Evolutionary conservation across 192 early-diverging fungal species (phyloP), one percentile per base, ranked within the genome.

Genomic region (Podochytrium sp.): DNA sequence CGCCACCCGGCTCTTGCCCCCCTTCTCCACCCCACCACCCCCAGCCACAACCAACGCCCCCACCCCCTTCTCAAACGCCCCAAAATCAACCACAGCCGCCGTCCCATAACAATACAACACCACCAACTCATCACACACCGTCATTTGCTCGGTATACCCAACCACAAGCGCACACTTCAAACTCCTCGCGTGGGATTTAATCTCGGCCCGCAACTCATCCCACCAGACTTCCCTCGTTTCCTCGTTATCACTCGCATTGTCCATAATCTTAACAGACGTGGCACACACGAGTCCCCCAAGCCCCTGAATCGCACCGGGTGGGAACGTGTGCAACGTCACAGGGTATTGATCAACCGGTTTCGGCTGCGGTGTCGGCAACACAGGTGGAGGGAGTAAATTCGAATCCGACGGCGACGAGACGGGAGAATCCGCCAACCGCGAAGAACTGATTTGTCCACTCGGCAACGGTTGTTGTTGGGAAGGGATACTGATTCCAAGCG

Each of bases 121-220:
- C 57, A 77, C 81, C 3, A 93, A 70, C 33, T 93, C 92, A 41
- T 91, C 90, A 53, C 78, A 81, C 49, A 94, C 88, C 18, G 82
- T 84, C 7, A 83, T 79, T 2, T 76, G 77, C 65, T 94, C 93
- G 16, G 83, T 80, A 78, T 94, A 94, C 47, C 93, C 93, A 42
- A 92, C 81, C 30, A 94, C 81, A 57, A 90, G 81, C 33, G 87
- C 79, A 65, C 92, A 94, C n/a, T 86, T 84, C 5, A 93, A 69
- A 0, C 81, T 76, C 56, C 86, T 65, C 14, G 92, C 92, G 68
- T 94, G 93, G 39, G 81, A 79, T 62, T 91, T 91, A 78, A 94
- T 90, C 75, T 94, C 93, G 34, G 92, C 92, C 38, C 93, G 79
- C 16, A 94, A 76, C 77, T 94, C 93, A 10, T 81, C 69, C 86